Base-by-base conservation (phyloP, 2,329 filamentous ascomycete species). In the Diplodia seriata region DNA sequence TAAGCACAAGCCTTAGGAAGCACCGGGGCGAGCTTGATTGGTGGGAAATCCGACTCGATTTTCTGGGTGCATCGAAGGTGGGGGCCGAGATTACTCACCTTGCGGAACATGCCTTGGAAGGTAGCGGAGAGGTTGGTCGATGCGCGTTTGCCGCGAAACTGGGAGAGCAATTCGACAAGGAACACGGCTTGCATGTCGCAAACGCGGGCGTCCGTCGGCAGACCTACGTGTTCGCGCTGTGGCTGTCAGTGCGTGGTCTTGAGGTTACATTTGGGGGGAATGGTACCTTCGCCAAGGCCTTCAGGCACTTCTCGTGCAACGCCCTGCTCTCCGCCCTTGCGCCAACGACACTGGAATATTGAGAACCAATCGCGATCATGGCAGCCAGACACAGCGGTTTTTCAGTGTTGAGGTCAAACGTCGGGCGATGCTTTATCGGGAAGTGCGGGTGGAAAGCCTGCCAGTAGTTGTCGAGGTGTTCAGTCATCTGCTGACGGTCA, bases 401-500 rank as follows among this genome's bases (percentile, higher is more conserved):
- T n/a, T 74, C 71, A 55, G 69, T 72, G 68, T 76, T 64, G 68
- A 75, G 54, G 64, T 74, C 70, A 75, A 80, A 79, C 59, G 79
- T 78, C 72, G 78, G 74, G 73, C 74, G 77, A 75, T 83, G 80
- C 69, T 83, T 69, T 68, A 83, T 68, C 68, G 82, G 80, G 74
- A 79, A 82, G 71, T 76, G 70, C 70, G 81, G 79, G 74, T 83
- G 80, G 72, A 82, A 78, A 71, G 76, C 74, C 70, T 75, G 78
- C 81, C 81, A 83, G 75, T 79, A 84, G 72, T 78, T 77, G 68
- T 79, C 75, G 70, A 83, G 75, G 76, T 80, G 81, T 70, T 79
- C 75, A 73, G 73, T 74, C 77, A 77, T 78, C 66, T 68, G 66
- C 9, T 47, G 51, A 55, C 57, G 66, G 66, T 68, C 66, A 68